These are phyloP conservation scores for Clonostachys sp. DNA, from an alignment of 2,329 filamentous ascomycete species.

Conservation along the genomic window DNA sequence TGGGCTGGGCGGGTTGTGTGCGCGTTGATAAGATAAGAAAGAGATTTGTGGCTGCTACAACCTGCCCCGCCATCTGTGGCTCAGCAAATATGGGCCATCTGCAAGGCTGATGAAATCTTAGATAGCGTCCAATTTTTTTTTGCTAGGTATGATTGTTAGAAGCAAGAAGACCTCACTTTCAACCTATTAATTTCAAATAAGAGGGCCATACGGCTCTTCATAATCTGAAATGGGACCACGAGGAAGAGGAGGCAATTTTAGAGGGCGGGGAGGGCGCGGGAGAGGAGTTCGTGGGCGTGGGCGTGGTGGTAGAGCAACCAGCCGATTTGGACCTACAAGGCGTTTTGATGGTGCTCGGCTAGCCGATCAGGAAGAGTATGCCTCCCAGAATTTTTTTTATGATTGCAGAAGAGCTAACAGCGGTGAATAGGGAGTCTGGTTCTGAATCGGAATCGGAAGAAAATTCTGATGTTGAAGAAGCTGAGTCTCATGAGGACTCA, in stretches of 20 bases:
- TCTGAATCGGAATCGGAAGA: constrained; percentile 7
- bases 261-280: constrained; percentile 19
- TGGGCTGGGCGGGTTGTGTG: constrained; percentile 42
- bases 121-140: not conserved
- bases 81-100: constrained; percentile 14
- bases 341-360: constrained; percentile 27
- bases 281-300: constrained; percentile 15
- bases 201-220: not conserved
- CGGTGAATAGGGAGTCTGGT: constrained; percentile 4
- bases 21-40: constrained; percentile 48
- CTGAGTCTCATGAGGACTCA: constrained; percentile 8
- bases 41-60: not conserved
- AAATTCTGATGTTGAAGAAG: constrained; percentile 9
- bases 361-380: constrained; percentile 29
- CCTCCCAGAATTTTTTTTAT: not conserved
- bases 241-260: constrained; percentile 23
- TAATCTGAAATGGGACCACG: constrained; percentile 24
- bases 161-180: not conserved
- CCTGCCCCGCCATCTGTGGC: constrained; percentile 25
- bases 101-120: constrained; percentile 25
- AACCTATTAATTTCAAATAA: not conserved
- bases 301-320: constrained; percentile 23
- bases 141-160: not conserved
- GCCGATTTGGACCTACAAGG: constrained; percentile 28
- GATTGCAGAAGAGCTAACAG: not conserved